Evolutionary conservation across 2,329 filamentous ascomycete species (phyloP), one percentile per base, ranked within the genome.

Genomic region (Mariannaea sp.): DNA sequence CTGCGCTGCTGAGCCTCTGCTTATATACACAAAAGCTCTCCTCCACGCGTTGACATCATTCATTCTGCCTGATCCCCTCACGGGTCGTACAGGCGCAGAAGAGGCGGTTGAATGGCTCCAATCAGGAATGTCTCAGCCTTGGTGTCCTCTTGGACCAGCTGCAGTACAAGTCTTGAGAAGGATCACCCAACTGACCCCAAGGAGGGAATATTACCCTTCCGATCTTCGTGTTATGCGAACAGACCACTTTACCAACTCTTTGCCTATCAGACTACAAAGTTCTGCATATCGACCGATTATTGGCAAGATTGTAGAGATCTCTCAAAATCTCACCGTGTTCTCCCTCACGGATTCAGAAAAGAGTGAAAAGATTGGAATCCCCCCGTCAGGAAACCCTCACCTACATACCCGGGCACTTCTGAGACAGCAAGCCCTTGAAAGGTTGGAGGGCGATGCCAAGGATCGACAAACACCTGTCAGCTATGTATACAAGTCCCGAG

Each of bases 11-110:
- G 85, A 88, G 39, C 81, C 81, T 0, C 65, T 65, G 0, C 67
- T 85, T 0, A 68, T 84, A 0, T 85, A 84, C 49, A 71, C 71
- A 1, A 87, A 85, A 59, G 84, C 83, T 0, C 67, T 77, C 4
- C 65, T 84, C 1, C 86, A 89, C 61, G 86, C 85, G 0, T 68
- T 77, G 4, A 89, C 86, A 0, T 85, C 85, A 0, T 82, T 79
- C 26, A 60, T 78, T 0, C 29, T 88, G 0, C 78, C 81, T 0
- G 86, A 89, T 61, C 68, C 73, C 0, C 72, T 89, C 0, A 88
- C 84, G 0, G 70, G 75, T 0, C 73, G 77, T 0, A 88, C 83
- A 1, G 86, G 86, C 0, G 77, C 76, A 0, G 85, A 88, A 61
- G 83, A 87, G 62, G 78, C 82, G 0, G 55, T 85, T 0, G 66